Evolutionary conservation across 2,329 filamentous ascomycete species (phyloP).

Genomic region (Lecanicillium sp.): DNA sequence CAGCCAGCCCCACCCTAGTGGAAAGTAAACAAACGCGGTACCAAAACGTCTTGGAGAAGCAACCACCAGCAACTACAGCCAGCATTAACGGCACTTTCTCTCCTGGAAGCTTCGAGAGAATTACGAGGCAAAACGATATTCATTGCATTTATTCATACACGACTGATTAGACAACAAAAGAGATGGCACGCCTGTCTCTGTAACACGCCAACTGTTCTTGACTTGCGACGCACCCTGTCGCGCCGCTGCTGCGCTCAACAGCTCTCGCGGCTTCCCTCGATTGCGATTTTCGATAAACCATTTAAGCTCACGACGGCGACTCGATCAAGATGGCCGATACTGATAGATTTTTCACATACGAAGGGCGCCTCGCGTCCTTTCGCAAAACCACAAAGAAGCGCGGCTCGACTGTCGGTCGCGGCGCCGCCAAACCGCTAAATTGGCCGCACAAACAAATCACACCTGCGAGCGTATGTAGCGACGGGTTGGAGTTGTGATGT

Average conservation of each 20-base stretch:
- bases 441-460: conserved; percentile 65
- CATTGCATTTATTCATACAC: conserved; percentile 11
- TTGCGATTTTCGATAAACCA: background rate
- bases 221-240: background rate
- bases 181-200: conserved; percentile 8
- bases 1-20: conserved; percentile 14
- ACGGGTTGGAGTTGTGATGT: background rate
- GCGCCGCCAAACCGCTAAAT: conserved; percentile 47
- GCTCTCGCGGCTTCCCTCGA: background rate
- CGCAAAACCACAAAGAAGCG: conserved; percentile 61
- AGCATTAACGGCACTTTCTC: conserved; percentile 5
- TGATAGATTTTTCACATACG: conserved; percentile 56
- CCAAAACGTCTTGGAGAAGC: conserved; percentile 1
- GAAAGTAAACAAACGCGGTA: conserved; percentile 30
- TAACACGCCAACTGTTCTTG: background rate
- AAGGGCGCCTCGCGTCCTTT: conserved; percentile 78
- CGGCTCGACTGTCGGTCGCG: conserved; percentile 51
- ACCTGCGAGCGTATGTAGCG: conserved; percentile 25
- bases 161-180: too few relatives aligned
- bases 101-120: background rate
- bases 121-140: too few relatives aligned
- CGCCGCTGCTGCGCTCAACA: background rate
- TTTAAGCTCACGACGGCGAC: background rate
- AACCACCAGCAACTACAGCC: conserved; percentile 7
- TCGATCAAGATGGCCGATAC: conserved; percentile 29